Evolutionary conservation across 805 yeast genomes (phyloP).

Genomic region (Kluyveromyces wickerhamii): DNA sequence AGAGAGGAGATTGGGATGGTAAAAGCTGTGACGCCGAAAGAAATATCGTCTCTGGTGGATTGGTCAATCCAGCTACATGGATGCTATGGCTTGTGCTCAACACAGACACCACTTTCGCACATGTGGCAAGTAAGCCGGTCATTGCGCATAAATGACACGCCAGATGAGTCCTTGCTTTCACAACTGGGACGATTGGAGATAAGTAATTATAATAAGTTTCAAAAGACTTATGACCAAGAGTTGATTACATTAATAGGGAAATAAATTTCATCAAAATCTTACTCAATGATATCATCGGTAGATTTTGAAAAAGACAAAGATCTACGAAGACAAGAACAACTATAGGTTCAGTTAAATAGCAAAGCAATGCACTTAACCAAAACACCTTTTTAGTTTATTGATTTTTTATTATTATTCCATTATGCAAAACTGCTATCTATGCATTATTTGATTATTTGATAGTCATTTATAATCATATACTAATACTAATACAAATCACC

Average conservation of each 20-base stretch:
- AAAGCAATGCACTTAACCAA: too few species aligned
- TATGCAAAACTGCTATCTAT: background rate
- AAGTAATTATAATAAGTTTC: conserved; percentile 25
- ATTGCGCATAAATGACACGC: conserved; percentile 59
- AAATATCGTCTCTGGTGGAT: conserved; percentile 43
- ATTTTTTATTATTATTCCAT: too few species aligned
- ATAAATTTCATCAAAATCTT: background rate
- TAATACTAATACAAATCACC: conserved; percentile 41
- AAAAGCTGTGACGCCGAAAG: conserved; percentile 53
- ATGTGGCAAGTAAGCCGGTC: conserved; percentile 46
- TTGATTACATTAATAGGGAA: conserved; percentile 1
- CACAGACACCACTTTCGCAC: conserved; percentile 44
- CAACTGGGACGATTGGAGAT: conserved; percentile 47
- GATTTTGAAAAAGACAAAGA: too few species aligned
- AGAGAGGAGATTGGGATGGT: conserved; percentile 52
- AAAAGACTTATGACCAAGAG: conserved; percentile 14
- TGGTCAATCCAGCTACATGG: conserved; percentile 61
- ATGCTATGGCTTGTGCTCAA: conserved; percentile 58
- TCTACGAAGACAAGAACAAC: too few species aligned
- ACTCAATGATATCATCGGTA: too few species aligned
- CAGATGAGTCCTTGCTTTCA: conserved; percentile 56
- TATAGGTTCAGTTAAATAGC: too few species aligned
- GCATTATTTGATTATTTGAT: conserved; percentile 1
- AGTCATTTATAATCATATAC: background rate
- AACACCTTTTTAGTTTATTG: too few species aligned